These are phyloP conservation scores for Pseudogymnoascus sp. DNA, from an alignment of 2,329 filamentous ascomycete species.

Conservation along the genomic window DNA sequence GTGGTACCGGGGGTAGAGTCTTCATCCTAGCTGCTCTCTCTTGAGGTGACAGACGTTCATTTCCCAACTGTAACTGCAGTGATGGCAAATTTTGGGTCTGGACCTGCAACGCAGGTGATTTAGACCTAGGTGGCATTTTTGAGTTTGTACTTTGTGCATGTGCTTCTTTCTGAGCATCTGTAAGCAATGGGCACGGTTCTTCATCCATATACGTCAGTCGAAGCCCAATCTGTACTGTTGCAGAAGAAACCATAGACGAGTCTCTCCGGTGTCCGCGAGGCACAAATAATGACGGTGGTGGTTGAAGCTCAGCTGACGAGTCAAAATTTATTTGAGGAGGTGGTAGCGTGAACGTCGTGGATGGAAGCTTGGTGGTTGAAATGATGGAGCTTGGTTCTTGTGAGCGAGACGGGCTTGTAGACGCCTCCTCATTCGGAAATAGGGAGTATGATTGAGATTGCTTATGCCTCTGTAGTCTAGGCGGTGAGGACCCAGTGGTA, in stretches of 20 bases:
- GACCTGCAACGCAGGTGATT: background rate
- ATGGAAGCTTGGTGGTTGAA: slow-evolving; percentile 23
- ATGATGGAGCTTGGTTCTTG: slow-evolving; percentile 26
- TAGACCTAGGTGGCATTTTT: slow-evolving; percentile 13
- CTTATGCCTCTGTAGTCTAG: background rate
- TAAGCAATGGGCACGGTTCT: slow-evolving; percentile 16
- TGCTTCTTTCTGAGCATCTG: slow-evolving; percentile 33
- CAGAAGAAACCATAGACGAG: slow-evolving; percentile 58
- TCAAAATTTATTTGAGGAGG: background rate
- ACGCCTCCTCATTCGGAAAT: slow-evolving; percentile 5
- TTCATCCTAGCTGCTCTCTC: slow-evolving; percentile 34
- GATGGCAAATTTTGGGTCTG: slow-evolving; percentile 24
- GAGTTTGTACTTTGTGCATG: slow-evolving; percentile 15
- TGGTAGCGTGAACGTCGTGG: background rate
- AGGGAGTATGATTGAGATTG: slow-evolving; percentile 5
- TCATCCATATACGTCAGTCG: slow-evolving; percentile 51
- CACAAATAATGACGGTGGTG: slow-evolving; percentile 23
- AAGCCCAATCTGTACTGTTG: slow-evolving; percentile 66
- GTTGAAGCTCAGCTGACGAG: slow-evolving; percentile 8
- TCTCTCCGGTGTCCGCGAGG: slow-evolving; percentile 38
- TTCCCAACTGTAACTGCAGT: slow-evolving; percentile 16
- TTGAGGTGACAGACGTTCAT: slow-evolving; percentile 24
- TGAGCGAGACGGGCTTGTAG: slow-evolving; percentile 11
- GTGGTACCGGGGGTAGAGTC: slow-evolving; percentile 29
- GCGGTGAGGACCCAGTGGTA: background rate